Conservation (phyloP, 495 filamentous ascomycete genomes). For the Penicillium mononematosum region DNA sequence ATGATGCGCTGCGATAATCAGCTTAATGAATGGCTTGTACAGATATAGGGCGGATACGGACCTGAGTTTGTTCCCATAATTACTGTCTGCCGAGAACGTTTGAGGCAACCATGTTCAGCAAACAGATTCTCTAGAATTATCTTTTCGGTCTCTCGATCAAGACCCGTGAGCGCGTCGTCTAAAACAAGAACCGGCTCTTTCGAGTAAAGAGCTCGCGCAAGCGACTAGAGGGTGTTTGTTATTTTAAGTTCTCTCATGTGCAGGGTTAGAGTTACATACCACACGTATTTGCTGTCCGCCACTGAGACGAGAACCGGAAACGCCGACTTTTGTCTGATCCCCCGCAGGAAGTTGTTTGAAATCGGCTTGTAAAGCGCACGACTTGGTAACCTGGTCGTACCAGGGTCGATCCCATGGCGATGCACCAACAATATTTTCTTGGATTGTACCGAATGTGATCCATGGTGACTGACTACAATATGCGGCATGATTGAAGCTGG, state of each 20-base stretch:
- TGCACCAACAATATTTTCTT: slow-evolving; percentile 73
- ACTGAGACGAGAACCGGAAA: slow-evolving; percentile 61
- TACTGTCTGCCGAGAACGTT: slow-evolving; percentile 24
- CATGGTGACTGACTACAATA: slow-evolving; percentile 77
- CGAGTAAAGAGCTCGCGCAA: slow-evolving; percentile 57
- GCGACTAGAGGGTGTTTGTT: slow-evolving; percentile 18
- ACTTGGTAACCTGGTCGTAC: slow-evolving; percentile 53
- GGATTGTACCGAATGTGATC: slow-evolving; percentile 77
- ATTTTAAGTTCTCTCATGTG: background rate
- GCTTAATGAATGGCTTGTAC: background rate
- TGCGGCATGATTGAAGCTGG: slow-evolving; percentile 48
- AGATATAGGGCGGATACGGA: background rate
- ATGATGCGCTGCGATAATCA: slow-evolving; percentile 21
- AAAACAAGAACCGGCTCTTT: slow-evolving; percentile 49
- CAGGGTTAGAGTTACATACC: slow-evolving; percentile 10
- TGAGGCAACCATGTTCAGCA: slow-evolving; percentile 24
- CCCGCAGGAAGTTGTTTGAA: slow-evolving; percentile 56
- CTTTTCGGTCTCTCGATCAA: slow-evolving; percentile 49
- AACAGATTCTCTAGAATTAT: slow-evolving; percentile 29
- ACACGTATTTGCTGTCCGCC: slow-evolving; percentile 67
- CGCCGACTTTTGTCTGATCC: slow-evolving; percentile 63
- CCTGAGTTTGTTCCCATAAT: slow-evolving; percentile 37
- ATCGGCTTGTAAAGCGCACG: slow-evolving; percentile 60
- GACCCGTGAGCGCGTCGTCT: slow-evolving; percentile 54
- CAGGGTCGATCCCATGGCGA: slow-evolving; percentile 57